A percentile compares a stretch with the other conserved stretches of the same genome.
phyloP scores from a whole-genome alignment of 495 filamentous ascomycete genomes.

The Hypoxylon cercidicola region DNA sequence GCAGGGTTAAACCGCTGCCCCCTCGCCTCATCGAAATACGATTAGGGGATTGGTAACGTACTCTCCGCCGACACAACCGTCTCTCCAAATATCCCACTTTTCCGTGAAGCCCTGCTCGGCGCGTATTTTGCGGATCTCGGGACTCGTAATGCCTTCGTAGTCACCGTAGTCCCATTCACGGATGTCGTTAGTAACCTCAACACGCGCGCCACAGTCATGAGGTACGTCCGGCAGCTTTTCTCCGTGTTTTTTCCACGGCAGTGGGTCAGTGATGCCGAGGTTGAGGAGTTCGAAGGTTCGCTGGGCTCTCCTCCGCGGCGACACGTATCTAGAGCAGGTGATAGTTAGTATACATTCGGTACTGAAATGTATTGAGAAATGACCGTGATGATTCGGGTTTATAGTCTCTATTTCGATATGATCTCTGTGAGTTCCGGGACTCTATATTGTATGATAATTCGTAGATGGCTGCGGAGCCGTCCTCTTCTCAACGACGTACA shows the following conservation, averaged over 20 bases:
- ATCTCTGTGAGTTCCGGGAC: too few species aligned
- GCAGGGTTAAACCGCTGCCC: neutral
- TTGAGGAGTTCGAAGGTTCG: constrained; percentile 87
- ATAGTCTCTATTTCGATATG: too few species aligned
- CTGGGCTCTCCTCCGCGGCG: constrained; percentile 85
- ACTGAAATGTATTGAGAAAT: too few species aligned
- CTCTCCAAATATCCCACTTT: constrained; percentile 84
- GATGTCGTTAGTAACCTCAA: constrained; percentile 79
- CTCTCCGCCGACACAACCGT: constrained; percentile 79
- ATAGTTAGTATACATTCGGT: constrained; percentile 19
- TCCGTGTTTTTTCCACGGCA: constrained; percentile 60
- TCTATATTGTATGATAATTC: too few species aligned
- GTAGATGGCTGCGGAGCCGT: too few species aligned
- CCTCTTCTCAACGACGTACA: too few species aligned
- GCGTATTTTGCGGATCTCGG: constrained; percentile 71
- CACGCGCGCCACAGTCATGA: constrained; percentile 56
- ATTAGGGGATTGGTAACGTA: constrained; percentile 45
- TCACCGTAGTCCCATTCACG: constrained; percentile 96
- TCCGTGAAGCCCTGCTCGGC: constrained; percentile 66
- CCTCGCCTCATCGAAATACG: neutral
- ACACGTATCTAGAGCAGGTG: constrained; percentile 71
- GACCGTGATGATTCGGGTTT: too few species aligned
- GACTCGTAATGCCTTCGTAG: constrained; percentile 89
- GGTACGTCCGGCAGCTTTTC: constrained; percentile 40
- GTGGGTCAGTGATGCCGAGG: constrained; percentile 53